A percentile compares a stretch with the other conserved stretches of the same genome.
phyloP scores from a whole-genome alignment of 495 filamentous ascomycete species.

The Terfezia claveryi region DNA sequence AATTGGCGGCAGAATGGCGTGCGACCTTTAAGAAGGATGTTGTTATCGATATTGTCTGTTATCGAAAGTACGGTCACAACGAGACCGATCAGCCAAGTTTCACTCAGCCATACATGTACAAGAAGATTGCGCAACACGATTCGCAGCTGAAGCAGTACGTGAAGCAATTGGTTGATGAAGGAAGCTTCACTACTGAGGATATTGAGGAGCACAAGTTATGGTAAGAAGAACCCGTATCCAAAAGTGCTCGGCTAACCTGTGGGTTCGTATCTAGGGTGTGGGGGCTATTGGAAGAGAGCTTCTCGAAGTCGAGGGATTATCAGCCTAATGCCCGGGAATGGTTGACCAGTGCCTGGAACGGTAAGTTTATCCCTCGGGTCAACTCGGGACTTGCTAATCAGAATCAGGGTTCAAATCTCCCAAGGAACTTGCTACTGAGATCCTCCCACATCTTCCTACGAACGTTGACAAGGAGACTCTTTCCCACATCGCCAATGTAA shows the following conservation, averaged over 20 bases:
- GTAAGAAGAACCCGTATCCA: slow-evolving; percentile 16
- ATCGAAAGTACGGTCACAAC: slow-evolving; percentile 97
- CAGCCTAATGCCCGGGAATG: slow-evolving; percentile 91
- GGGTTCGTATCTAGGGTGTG: slow-evolving; percentile 35
- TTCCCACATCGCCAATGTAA: slow-evolving; percentile 54
- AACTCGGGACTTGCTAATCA: neutral
- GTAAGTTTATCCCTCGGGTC: slow-evolving; percentile 10
- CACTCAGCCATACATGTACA: slow-evolving; percentile 99
- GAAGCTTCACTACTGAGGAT: slow-evolving; percentile 89
- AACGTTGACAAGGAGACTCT: slow-evolving; percentile 47
- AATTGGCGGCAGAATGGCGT: slow-evolving; percentile 88
- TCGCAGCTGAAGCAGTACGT: slow-evolving; percentile 71
- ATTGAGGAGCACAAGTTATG: slow-evolving; percentile 98
- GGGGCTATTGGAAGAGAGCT: slow-evolving; percentile 95
- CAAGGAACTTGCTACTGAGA: slow-evolving; percentile 87
- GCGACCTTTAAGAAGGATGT: slow-evolving; percentile 95
- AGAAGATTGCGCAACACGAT: slow-evolving; percentile 65
- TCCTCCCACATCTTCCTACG: slow-evolving; percentile 79
- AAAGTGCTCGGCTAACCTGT: neutral
- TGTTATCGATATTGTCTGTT: slow-evolving; percentile 94
- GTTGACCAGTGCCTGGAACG: slow-evolving; percentile 96
- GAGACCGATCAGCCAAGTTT: slow-evolving; percentile 98
- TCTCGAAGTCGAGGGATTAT: slow-evolving; percentile 90
- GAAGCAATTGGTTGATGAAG: slow-evolving; percentile 66
- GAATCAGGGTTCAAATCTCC: slow-evolving; percentile 64